These are phyloP conservation scores for Umbelopsis vinacea DNA, from an alignment of 192 early-diverging fungal genomes.

Conservation along the genomic window DNA sequence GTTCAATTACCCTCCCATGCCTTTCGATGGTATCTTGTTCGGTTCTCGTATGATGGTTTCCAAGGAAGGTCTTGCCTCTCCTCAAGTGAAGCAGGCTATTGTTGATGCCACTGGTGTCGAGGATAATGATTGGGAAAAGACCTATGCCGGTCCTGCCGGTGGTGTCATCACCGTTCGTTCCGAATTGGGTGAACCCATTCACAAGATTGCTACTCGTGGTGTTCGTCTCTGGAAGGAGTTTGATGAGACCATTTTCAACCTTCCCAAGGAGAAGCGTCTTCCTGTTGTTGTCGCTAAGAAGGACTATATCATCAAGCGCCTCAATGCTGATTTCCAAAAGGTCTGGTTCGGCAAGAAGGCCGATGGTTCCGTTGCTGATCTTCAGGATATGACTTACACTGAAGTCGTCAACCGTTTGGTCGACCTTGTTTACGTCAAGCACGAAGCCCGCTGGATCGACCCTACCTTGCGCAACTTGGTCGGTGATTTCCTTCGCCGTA, in stretches of 20 bases:
- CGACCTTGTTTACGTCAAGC: slow-evolving; percentile 76
- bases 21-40: slow-evolving; percentile 92
- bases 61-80: slow-evolving; percentile 81
- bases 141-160: slow-evolving; percentile 75
- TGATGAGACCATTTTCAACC: slow-evolving; percentile 76
- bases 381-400: slow-evolving; percentile 94
- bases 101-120: slow-evolving; percentile 78
- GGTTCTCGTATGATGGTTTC: slow-evolving; percentile 98
- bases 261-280: slow-evolving; percentile 83
- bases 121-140: slow-evolving; percentile 84
- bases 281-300: slow-evolving; percentile 75
- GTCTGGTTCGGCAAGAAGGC: slow-evolving; percentile 93
- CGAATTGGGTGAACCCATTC: slow-evolving; percentile 93
- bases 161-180: slow-evolving; percentile 87
- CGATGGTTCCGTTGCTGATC: slow-evolving; percentile 72
- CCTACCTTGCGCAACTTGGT: slow-evolving; percentile 67
- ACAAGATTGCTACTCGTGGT: slow-evolving; percentile 88
- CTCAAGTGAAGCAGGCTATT: slow-evolving; percentile 85
- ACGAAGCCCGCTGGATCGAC: slow-evolving; percentile 83
- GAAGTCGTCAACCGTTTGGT: slow-evolving; percentile 85
- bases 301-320: slow-evolving; percentile 83
- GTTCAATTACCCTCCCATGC: slow-evolving; percentile 90
- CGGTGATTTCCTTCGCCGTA: slow-evolving; percentile 79
- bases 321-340: slow-evolving; percentile 92
- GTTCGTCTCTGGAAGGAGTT: slow-evolving; percentile 80